A percentile compares a stretch with the other conserved stretches of the same genome.
Conservation (phyloP, 1,284 basidiomycete species). For the Puccinia brachypodii region DNA sequence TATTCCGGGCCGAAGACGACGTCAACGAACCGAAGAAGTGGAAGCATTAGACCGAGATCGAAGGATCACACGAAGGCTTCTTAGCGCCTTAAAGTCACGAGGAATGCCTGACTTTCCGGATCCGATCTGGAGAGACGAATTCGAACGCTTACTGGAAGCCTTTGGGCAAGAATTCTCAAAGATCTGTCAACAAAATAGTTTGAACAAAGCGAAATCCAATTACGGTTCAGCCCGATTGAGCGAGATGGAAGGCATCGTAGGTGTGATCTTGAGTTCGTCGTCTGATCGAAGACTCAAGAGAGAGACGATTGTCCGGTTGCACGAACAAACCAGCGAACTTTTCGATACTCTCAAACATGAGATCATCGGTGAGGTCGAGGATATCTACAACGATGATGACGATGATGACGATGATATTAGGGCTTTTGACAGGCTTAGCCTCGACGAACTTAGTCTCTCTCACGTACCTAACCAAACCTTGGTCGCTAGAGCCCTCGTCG, state of each 20-base stretch:
- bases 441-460: constrained; percentile 1
- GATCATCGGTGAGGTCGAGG: constrained; percentile 25
- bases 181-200: constrained; percentile 34
- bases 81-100: background rate
- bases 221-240: background rate
- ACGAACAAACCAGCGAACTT: constrained; percentile 29
- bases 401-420: constrained; percentile 37
- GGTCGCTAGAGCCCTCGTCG: constrained; percentile 25
- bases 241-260: constrained; percentile 29
- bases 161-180: constrained; percentile 34
- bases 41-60: background rate
- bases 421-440: constrained; percentile 9
- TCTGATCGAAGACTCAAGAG: constrained; percentile 26
- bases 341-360: constrained; percentile 33
- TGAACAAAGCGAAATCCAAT: background rate
- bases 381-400: constrained; percentile 31
- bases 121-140: constrained; percentile 21
- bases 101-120: constrained; percentile 16
- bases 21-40: background rate
- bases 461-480: constrained; percentile 23
- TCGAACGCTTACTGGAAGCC: background rate
- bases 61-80: background rate
- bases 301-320: constrained; percentile 6
- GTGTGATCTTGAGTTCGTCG: background rate
- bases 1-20: background rate